Percentiles rank a stretch among this genome's conserved stretches.
phyloP scores from a whole-genome alignment of 306 rosid species.

The Glycine latifolia region DNA sequence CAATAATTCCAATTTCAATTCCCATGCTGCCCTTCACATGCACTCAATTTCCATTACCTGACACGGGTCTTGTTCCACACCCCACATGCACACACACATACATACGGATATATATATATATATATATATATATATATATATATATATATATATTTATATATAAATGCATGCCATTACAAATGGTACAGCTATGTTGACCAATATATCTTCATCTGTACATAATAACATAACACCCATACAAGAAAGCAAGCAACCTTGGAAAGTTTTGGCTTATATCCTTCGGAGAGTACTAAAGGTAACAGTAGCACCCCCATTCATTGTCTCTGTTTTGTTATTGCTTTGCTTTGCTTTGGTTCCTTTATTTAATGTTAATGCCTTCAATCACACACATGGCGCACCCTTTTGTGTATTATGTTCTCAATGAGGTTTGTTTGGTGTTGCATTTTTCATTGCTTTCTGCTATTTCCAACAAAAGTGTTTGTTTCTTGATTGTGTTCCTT shows the following conservation, averaged over 20 bases:
- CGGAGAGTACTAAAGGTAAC: constrained; percentile 53
- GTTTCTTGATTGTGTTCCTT: constrained; percentile 12
- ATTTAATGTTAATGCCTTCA: constrained; percentile 8
- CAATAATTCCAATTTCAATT: constrained; percentile 36
- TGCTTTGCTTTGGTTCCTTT: constrained; percentile 9
- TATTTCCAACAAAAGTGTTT: background rate
- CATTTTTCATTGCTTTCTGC: constrained; percentile 8
- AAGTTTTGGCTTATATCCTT: constrained; percentile 53
- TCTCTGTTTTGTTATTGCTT: constrained; percentile 5
- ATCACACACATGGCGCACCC: constrained; percentile 1
- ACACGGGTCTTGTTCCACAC: constrained; percentile 44
- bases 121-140: too few relatives aligned
- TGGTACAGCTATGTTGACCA: constrained; percentile 46
- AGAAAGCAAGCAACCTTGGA: constrained; percentile 15
- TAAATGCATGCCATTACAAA: constrained; percentile 58
- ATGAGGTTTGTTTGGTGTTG: constrained; percentile 22
- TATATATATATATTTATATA: constrained; percentile 11
- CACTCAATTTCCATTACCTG: constrained; percentile 32
- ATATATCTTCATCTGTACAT: constrained; percentile 53
- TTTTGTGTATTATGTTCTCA: constrained; percentile 22
- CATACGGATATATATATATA: background rate
- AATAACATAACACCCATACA: constrained; percentile 44
- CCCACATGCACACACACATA: constrained; percentile 51
- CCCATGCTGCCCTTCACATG: constrained; percentile 55
- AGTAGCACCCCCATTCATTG: constrained; percentile 27